Evolutionary conservation across 2,329 filamentous ascomycete genomes (phyloP).

Genomic region (Stenocarpella maydis): DNA sequence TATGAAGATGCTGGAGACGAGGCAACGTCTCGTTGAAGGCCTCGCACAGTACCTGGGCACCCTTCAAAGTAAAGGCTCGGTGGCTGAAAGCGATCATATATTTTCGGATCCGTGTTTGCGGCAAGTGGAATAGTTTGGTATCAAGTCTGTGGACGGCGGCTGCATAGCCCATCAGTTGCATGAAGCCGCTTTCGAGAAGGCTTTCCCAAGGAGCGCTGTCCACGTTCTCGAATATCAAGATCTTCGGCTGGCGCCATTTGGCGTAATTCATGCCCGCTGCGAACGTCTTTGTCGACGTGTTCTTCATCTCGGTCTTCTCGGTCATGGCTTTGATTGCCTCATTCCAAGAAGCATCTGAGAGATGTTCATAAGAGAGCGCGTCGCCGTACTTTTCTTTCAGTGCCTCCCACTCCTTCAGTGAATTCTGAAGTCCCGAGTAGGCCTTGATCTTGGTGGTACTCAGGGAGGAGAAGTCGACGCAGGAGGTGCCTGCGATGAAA

Average conservation of each 20-base stretch:
- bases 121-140: slow-evolving; percentile 78
- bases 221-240: slow-evolving; percentile 80
- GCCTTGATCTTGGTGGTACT: slow-evolving; percentile 55
- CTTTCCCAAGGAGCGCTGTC: slow-evolving; percentile 64
- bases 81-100: slow-evolving; percentile 67
- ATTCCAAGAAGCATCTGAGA: slow-evolving; percentile 38
- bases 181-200: slow-evolving; percentile 51
- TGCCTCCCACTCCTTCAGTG: slow-evolving; percentile 48
- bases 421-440: background rate
- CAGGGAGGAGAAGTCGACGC: slow-evolving; percentile 75
- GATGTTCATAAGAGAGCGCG: slow-evolving; percentile 47
- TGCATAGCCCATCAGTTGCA: slow-evolving; percentile 62
- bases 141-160: slow-evolving; percentile 62
- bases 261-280: slow-evolving; percentile 39
- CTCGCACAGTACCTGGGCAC: slow-evolving; percentile 40
- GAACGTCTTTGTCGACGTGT: slow-evolving; percentile 40
- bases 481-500: slow-evolving; percentile 77
- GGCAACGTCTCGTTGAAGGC: slow-evolving; percentile 57
- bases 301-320: background rate
- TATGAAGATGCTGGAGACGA: slow-evolving; percentile 63
- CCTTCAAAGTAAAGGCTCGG: slow-evolving; percentile 42
- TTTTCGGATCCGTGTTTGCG: slow-evolving; percentile 70
- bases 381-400: slow-evolving; percentile 60
- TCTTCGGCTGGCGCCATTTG: slow-evolving; percentile 59
- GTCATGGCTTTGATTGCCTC: slow-evolving; percentile 24